Conservation (phyloP, 2,329 filamentous ascomycete species). For the Monosporascus sp. region DNA sequence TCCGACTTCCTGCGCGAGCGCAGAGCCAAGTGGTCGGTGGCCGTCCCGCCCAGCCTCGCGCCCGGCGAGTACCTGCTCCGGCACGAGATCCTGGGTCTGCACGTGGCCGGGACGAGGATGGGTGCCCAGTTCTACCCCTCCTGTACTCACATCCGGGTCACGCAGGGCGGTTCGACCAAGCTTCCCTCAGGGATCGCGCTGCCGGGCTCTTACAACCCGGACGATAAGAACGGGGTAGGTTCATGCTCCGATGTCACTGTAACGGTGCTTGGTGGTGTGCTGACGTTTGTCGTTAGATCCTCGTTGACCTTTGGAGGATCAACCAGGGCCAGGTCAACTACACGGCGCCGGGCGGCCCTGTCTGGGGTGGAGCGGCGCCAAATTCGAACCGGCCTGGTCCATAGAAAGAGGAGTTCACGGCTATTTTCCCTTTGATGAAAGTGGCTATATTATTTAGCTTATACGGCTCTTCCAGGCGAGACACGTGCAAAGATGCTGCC, state of each 20-base stretch:
- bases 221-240: constrained; percentile 6
- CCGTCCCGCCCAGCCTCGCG: constrained; percentile 22
- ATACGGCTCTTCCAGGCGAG: too few species aligned
- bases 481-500: too few species aligned
- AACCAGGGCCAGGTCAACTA: background rate
- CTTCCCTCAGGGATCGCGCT: constrained; percentile 11
- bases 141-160: constrained; percentile 25
- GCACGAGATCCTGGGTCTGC: constrained; percentile 41
- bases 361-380: background rate
- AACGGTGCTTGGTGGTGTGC: too few species aligned
- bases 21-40: constrained; percentile 28
- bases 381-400: background rate
- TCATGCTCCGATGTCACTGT: too few species aligned
- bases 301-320: background rate
- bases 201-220: constrained; percentile 12
- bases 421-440: too few species aligned
- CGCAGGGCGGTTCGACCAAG: constrained; percentile 7
- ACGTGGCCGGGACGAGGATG: constrained; percentile 28
- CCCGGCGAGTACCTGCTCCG: constrained; percentile 36
- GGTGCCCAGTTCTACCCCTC: constrained; percentile 41
- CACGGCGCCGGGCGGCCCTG: background rate
- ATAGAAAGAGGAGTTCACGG: background rate
- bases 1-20: constrained; percentile 28
- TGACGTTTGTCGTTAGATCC: background rate
- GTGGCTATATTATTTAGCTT: too few species aligned